A percentile compares a stretch with the other conserved stretches of the same genome.
Evolutionary conservation across 257 asterid genomes (phyloP).

Genomic region (Leonotis leonurus): DNA sequence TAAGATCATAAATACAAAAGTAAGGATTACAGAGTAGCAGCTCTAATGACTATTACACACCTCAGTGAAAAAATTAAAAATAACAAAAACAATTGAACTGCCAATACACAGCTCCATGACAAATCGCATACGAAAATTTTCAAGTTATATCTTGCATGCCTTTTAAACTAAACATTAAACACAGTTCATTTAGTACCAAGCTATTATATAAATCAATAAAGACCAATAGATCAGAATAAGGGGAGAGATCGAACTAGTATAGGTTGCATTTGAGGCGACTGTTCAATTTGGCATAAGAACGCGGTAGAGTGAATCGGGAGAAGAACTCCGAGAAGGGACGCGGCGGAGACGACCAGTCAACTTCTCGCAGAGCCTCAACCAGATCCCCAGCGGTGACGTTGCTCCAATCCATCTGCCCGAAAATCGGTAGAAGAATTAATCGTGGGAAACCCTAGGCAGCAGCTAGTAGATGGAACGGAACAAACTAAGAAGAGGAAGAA

Average conservation of each 20-base stretch:
- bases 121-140: conserved; percentile 1
- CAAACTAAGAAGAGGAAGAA: not conserved
- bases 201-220: not conserved
- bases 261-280: conserved; percentile 95
- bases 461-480: not conserved
- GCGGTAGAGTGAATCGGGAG: conserved; percentile 73
- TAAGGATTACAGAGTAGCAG: not conserved
- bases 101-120: not conserved
- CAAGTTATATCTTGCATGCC: not conserved
- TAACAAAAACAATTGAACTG: not conserved
- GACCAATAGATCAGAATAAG: conserved; percentile 1
- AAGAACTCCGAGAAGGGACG: conserved; percentile 74
- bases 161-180: not conserved
- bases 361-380: conserved; percentile 85
- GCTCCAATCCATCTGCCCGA: conserved; percentile 81
- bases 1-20: conserved; percentile 2
- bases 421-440: conserved; percentile 1
- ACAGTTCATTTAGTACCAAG: not conserved
- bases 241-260: conserved; percentile 49
- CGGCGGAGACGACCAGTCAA: conserved; percentile 90
- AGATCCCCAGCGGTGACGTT: conserved; percentile 82
- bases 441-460: conserved; percentile 27
- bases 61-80: no score
- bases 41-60: not conserved
- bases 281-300: conserved; percentile 73